A percentile compares a stretch with the other conserved stretches of the same genome.
Evolutionary conservation across 1,139 yeast genomes (phyloP).

Genomic region (Hansenula lynferdii): DNA sequence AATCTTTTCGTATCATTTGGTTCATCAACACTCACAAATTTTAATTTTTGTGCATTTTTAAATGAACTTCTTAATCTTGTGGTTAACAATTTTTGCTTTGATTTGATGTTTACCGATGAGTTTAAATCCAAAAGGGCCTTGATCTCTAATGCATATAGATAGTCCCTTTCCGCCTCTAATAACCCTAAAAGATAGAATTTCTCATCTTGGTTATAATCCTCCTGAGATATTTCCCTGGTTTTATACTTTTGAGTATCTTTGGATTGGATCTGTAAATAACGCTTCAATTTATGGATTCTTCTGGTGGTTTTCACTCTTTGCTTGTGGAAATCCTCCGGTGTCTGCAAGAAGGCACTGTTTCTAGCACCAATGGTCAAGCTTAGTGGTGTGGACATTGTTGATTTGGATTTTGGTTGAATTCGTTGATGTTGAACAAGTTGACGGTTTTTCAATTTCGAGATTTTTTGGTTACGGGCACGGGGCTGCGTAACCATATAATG

Average conservation of each 20-base stretch:
- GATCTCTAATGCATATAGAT: slow-evolving; percentile 64
- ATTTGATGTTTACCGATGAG: slow-evolving; percentile 29
- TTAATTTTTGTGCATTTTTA: slow-evolving; percentile 38
- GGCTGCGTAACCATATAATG: no score
- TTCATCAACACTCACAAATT: slow-evolving; percentile 36
- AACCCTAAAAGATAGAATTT: slow-evolving; percentile 46
- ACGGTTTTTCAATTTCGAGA: no score
- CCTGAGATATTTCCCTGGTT: slow-evolving; percentile 39
- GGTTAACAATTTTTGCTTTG: slow-evolving; percentile 48
- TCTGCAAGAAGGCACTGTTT: slow-evolving; percentile 42
- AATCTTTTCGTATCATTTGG: slow-evolving; percentile 32
- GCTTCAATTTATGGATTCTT: slow-evolving; percentile 51
- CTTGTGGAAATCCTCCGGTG: slow-evolving; percentile 44
- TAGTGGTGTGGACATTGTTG: slow-evolving; percentile 30
- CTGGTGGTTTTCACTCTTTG: slow-evolving; percentile 41
- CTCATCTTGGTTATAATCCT: slow-evolving; percentile 42
- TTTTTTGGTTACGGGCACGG: no score
- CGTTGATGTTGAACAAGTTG: no score
- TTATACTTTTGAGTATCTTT: slow-evolving; percentile 53
- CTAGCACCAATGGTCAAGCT: slow-evolving; percentile 43
- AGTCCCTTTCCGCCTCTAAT: slow-evolving; percentile 61
- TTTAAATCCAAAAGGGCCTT: slow-evolving; percentile 53
- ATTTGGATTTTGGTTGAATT: no score
- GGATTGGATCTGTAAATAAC: slow-evolving; percentile 49
- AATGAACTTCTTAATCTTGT: slow-evolving; percentile 69